These are phyloP conservation scores for Boletellus deceptivus DNA, from an alignment of 1,284 basidiomycete genomes.

Conservation along the genomic window DNA sequence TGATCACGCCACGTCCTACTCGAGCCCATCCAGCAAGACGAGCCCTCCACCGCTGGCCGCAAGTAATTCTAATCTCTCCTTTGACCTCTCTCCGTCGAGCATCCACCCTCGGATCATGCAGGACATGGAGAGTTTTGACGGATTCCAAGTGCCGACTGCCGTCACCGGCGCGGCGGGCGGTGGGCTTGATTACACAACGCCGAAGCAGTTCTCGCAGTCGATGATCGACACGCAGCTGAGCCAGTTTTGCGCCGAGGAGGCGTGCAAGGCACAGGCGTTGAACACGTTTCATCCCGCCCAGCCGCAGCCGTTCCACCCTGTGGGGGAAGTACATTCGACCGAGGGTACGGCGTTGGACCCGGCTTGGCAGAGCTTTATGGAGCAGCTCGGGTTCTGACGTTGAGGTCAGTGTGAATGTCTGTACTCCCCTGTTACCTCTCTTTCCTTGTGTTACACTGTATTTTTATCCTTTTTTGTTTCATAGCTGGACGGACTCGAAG, in stretches of 20 bases:
- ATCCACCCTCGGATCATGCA: conserved; percentile 45
- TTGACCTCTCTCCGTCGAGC: conserved; percentile 9
- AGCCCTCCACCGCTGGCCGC: not conserved
- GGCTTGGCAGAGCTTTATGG: conserved; percentile 65
- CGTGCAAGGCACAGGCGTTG: conserved; percentile 9
- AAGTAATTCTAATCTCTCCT: not conserved
- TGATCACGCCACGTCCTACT: not conserved
- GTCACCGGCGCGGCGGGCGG: not conserved
- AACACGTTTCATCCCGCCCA: conserved; percentile 16
- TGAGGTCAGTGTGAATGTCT: no score
- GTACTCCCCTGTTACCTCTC: no score
- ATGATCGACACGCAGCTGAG: conserved; percentile 29
- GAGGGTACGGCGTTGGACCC: conserved; percentile 47
- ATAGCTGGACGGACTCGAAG: no score
- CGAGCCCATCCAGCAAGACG: not conserved
- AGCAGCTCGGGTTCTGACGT: conserved; percentile 60
- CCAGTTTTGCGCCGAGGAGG: conserved; percentile 23
- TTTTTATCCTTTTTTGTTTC: no score
- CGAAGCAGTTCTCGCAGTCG: conserved; percentile 27
- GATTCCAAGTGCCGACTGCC: conserved; percentile 30
- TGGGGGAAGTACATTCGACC: conserved; percentile 4
- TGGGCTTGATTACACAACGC: conserved; percentile 7
- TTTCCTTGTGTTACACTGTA: no score
- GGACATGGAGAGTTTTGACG: conserved; percentile 42
- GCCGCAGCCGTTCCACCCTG: conserved; percentile 10